Evolutionary conservation across 148 eudicot genomes (phyloP), one percentile per base, ranked within the genome.

Genomic region (Heliosperma pusillum): DNA sequence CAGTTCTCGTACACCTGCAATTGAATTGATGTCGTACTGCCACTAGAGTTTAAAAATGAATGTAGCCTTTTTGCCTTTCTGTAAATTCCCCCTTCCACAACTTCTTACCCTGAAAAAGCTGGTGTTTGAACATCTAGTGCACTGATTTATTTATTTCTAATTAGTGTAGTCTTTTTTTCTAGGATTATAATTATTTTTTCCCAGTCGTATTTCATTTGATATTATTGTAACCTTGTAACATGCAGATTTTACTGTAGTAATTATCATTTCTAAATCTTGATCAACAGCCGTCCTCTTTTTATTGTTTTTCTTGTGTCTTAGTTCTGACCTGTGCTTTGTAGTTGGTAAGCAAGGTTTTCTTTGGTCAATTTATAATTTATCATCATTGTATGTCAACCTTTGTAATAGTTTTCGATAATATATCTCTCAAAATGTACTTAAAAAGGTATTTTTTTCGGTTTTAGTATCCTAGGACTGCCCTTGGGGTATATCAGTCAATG

Each of bases 141-240:
- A 84, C 79, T 84, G 80, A 79, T 84, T 84, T 79, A 81, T 84
- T 84, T 63, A 69, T 81, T 81, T 76, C 78, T 76, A 71, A 56
- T 19, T 67, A 78, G 73, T 71, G 71, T 70, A n/a, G 26, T 19
- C 13, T 56, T 64, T 26, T 59, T 33, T 24, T 67, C 17, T 52
- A 17, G n/a, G 17, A 50, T 50, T 50, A 15, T 65, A 10, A 33
- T 11, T 65, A 17, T 30, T 65, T 78, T 24, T 42, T 42, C 60
- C 26, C 53, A 63, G 64, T 47, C 58, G 36, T 50, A 70, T 71
- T 71, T 65, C 21, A 33, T 80, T 67, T 59, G 55, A 75, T 30
- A 27, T 15, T 21, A 57, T 69, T 70, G 73, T 70, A 70, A 70
- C 40, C 59, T 50, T 70, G 73, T 70, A 67, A 40, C 71, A 67